Base-by-base conservation (phyloP, 2,329 filamentous ascomycete genomes). In the Rhynchosporium graminicola region DNA sequence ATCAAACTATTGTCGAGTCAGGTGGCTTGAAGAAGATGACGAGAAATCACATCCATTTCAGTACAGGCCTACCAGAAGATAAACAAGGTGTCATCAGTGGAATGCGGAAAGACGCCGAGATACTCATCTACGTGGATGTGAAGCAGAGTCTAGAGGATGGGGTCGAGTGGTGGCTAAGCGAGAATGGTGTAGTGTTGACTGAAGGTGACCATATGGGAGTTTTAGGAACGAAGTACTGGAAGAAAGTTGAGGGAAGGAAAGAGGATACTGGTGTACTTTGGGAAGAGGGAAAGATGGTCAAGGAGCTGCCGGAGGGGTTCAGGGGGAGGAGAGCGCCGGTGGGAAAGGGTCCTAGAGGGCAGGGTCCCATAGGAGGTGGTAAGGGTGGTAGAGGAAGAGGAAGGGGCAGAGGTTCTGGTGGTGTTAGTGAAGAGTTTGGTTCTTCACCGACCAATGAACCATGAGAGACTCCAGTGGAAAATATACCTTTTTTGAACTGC, bases 11-110 rank as follows among this genome's bases (percentile, higher is more conserved):
- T 64, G 76, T 92, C 10, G 80, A 81, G n/a, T 81, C 83, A 0
- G 93, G 93, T 4, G 93, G 94, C 0, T 77, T 99, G 63, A 87
- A 85, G 69, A 83, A 82, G 63, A 98, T 98, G 95, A 81, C 80
- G 0, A 78, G 95, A 59, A 96, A 90, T 66, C 94, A 98, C 72
- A 88, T 98, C 33, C 95, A 99, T 77, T 97, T 95, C 74, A 90
- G 91, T 2, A 85, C 86, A 5, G 92, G 91, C 0, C 78, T 93
- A 12, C 87, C 90, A 0, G 73, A 73, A 58, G 68, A 68, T 46
- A 68, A 63, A 8, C 63, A 65, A 6, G 70, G 59, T 0, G 89
- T 93, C 2, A 83, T 94, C 29, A 92, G 88, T 45, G 92, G 92
- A 0, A 96, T 96, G 90, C 81, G 94, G 28, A 80, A 72, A 67